phyloP scores from a whole-genome alignment of 179 eudicot species.

The Vitellaria paradoxa region DNA sequence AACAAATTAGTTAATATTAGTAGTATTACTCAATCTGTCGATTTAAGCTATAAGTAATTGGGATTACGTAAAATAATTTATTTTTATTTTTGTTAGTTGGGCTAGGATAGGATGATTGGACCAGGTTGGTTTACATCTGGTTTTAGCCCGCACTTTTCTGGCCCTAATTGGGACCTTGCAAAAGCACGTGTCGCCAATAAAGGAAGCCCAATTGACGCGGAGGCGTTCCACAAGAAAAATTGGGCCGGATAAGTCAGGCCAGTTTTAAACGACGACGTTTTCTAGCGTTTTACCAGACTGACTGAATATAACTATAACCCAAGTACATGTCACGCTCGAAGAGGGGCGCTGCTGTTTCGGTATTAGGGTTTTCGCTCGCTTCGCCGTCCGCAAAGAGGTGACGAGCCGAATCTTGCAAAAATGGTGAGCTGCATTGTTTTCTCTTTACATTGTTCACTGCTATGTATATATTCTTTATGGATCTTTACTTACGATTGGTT shows the following conservation, averaged over 20 bases:
- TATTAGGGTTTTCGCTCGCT: slow-evolving; percentile 7
- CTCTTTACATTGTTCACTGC: neutral
- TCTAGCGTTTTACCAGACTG: neutral
- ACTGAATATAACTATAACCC: neutral
- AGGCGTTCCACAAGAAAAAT: neutral
- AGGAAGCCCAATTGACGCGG: neutral
- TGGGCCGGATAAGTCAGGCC: no score
- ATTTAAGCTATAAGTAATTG: no score
- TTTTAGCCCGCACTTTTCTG: no score
- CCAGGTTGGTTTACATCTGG: no score
- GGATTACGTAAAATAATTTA: no score
- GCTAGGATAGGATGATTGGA: no score
- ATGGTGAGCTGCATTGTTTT: slow-evolving; percentile 5
- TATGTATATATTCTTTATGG: neutral
- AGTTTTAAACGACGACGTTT: neutral
- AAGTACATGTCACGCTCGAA: no score
- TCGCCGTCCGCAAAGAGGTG: neutral
- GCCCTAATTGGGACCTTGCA: no score
- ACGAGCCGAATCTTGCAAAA: neutral
- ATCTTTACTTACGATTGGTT: neutral
- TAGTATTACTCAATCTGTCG: no score
- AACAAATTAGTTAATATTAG: no score
- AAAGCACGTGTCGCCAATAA: no score
- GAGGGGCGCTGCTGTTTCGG: neutral
- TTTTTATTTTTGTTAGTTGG: no score